Evolutionary conservation across 1,284 basidiomycete genomes (phyloP).

Genomic region (Cutaneotrichosporon cutaneum): DNA sequence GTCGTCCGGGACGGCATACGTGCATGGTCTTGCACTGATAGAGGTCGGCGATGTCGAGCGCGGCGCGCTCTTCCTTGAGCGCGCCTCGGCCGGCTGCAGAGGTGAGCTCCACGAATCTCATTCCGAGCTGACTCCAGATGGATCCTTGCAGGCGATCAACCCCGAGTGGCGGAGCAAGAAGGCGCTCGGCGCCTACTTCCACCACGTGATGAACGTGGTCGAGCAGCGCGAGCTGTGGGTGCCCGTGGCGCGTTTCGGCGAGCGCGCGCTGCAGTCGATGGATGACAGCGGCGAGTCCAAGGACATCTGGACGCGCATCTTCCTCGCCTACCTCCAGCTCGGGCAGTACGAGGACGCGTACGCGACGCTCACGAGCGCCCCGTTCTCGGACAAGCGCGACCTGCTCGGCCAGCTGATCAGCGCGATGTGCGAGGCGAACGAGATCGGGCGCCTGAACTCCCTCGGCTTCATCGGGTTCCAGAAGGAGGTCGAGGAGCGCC

Average conservation of each 20-base stretch:
- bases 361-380: slow-evolving; percentile 67
- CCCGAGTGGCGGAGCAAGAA: slow-evolving; percentile 61
- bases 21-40: slow-evolving; percentile 67
- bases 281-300: slow-evolving; percentile 57
- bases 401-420: slow-evolving; percentile 77
- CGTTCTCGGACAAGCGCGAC: slow-evolving; percentile 72
- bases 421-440: slow-evolving; percentile 87
- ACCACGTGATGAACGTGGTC: slow-evolving; percentile 72
- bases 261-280: slow-evolving; percentile 64
- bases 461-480: slow-evolving; percentile 84
- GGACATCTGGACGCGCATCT: slow-evolving; percentile 74
- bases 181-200: slow-evolving; percentile 70
- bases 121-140: slow-evolving; percentile 22
- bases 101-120: background rate
- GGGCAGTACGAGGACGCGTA: slow-evolving; percentile 83
- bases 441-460: slow-evolving; percentile 72
- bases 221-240: slow-evolving; percentile 57
- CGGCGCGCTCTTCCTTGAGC: slow-evolving; percentile 68
- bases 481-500: slow-evolving; percentile 81
- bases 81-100: slow-evolving; percentile 67
- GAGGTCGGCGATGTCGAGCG: slow-evolving; percentile 71
- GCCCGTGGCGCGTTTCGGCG: slow-evolving; percentile 67
- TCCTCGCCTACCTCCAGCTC: slow-evolving; percentile 70
- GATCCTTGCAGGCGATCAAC: slow-evolving; percentile 60
- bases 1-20: slow-evolving; percentile 71